These are phyloP conservation scores for Bipolaris zeicola DNA, from an alignment of 2,329 filamentous ascomycete species.

Conservation along the genomic window DNA sequence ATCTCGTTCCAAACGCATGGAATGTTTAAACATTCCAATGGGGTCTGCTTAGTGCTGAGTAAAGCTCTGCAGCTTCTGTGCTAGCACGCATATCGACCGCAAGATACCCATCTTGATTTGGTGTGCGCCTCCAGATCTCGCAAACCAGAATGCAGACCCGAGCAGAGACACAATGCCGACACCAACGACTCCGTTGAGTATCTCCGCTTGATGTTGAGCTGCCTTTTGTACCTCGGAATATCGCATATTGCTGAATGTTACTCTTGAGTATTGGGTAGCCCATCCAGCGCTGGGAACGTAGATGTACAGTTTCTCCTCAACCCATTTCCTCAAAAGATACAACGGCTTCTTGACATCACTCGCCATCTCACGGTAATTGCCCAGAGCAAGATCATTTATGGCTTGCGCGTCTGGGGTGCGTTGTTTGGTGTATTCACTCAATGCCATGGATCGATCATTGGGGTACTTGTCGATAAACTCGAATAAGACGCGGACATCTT, in stretches of 20 bases:
- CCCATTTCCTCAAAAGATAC: constrained; percentile 80
- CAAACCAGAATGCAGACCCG: constrained; percentile 30
- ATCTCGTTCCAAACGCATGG: background rate
- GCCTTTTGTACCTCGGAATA: constrained; percentile 81
- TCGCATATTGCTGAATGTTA: constrained; percentile 91
- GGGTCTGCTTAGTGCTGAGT: constrained; percentile 8
- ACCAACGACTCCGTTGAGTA: constrained; percentile 40
- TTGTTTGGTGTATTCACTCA: constrained; percentile 75
- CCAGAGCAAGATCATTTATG: constrained; percentile 88
- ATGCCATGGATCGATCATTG: constrained; percentile 51
- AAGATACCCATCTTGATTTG: constrained; percentile 36
- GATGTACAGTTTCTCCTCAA: constrained; percentile 83
- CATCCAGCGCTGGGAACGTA: constrained; percentile 80
- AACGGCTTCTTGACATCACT: constrained; percentile 76
- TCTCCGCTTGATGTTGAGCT: constrained; percentile 57
- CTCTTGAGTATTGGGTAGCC: constrained; percentile 88
- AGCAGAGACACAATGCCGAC: constrained; percentile 23
- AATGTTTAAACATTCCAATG: too few species aligned
- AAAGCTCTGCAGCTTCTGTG: constrained; percentile 27
- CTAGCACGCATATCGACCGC: constrained; percentile 33
- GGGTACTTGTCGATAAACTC: constrained; percentile 74
- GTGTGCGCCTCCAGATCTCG: constrained; percentile 27
- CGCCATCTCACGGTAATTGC: constrained; percentile 95
- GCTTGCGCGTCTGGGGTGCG: constrained; percentile 80
- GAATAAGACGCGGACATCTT: constrained; percentile 91